These are phyloP conservation scores for Curvularia eragrostidis DNA, from an alignment of 2,329 filamentous ascomycete genomes.

Conservation along the genomic window DNA sequence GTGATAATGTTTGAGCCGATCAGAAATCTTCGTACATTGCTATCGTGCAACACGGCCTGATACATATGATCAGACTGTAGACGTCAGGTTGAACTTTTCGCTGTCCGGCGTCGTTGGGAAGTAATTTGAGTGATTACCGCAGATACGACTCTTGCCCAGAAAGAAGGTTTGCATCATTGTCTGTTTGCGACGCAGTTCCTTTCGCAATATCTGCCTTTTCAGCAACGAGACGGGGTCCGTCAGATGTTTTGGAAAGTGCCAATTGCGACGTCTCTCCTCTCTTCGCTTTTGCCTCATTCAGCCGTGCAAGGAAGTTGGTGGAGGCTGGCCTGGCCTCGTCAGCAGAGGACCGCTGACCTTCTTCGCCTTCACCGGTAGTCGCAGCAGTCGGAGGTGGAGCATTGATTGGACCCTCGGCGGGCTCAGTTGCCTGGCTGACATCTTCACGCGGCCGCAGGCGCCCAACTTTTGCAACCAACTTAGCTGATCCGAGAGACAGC, in stretches of 20 bases:
- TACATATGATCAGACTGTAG: not conserved
- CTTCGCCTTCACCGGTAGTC: not conserved
- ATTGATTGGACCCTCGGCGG: conserved; percentile 5
- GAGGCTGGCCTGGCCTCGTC: conserved; percentile 28
- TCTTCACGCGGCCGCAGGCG: conserved; percentile 56
- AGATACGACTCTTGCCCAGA: not conserved
- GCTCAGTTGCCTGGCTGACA: conserved; percentile 16
- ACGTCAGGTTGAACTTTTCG: not conserved
- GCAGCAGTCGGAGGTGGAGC: not conserved
- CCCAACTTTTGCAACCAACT: conserved; percentile 72
- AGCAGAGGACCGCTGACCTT: conserved; percentile 5
- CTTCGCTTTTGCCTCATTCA: conserved; percentile 52
- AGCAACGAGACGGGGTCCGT: conserved; percentile 26
- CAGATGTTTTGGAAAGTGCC: conserved; percentile 20
- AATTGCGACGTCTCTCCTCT: conserved; percentile 48
- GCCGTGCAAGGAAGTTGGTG: conserved; percentile 49
- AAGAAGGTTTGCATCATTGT: conserved; percentile 16
- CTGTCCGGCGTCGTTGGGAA: not conserved
- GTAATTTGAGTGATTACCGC: not conserved
- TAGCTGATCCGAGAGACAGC: conserved; percentile 72
- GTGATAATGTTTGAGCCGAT: too few relatives aligned
- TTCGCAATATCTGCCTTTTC: conserved; percentile 4
- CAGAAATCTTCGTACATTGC: not conserved
- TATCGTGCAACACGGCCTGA: not conserved
- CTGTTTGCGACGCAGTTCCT: not conserved